A percentile compares a stretch with the other conserved stretches of the same genome.
phyloP scores from a whole-genome alignment of 1,139 yeast species.

The Blastobotrys persicus region DNA sequence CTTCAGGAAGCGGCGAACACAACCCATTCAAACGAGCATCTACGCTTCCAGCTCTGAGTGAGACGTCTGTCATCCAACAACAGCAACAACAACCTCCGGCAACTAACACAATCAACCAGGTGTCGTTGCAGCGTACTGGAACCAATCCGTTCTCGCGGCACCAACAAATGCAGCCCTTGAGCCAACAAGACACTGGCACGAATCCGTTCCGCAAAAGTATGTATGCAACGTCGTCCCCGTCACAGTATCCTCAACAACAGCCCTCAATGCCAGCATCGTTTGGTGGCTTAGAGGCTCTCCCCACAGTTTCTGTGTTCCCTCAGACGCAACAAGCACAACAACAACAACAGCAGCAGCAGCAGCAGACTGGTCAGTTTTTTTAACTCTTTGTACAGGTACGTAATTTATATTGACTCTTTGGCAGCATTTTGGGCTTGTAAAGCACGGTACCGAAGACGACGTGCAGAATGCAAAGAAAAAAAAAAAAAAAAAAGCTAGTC shows the following conservation, averaged over 20 bases:
- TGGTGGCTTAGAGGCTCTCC: conserved; percentile 31
- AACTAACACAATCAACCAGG: conserved; percentile 12
- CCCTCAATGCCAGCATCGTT: conserved; percentile 12
- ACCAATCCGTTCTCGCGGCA: conserved; percentile 49
- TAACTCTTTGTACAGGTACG: background rate
- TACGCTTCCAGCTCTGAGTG: conserved; percentile 20
- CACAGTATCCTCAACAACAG: background rate
- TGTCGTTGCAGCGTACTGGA: conserved; percentile 35
- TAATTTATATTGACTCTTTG: background rate
- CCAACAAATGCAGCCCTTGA: conserved; percentile 15
- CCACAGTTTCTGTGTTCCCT: conserved; percentile 32
- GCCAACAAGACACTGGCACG: conserved; percentile 32
- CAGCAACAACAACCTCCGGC: conserved; percentile 16
- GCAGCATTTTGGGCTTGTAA: background rate
- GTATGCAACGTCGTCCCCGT: conserved; percentile 19
- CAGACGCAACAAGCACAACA: conserved; percentile 23
- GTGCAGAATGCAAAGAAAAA: too few relatives aligned
- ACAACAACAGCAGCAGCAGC: conserved; percentile 11
- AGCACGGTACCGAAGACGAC: too few relatives aligned
- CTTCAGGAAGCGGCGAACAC: conserved; percentile 14
- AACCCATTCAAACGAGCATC: conserved; percentile 32
- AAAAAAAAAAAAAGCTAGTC: background rate
- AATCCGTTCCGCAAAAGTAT: conserved; percentile 29
- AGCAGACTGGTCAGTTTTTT: conserved; percentile 1
- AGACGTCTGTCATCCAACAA: conserved; percentile 16